phyloP scores from a whole-genome alignment of 2,329 filamentous ascomycete species.

The Curvularia sp. region DNA sequence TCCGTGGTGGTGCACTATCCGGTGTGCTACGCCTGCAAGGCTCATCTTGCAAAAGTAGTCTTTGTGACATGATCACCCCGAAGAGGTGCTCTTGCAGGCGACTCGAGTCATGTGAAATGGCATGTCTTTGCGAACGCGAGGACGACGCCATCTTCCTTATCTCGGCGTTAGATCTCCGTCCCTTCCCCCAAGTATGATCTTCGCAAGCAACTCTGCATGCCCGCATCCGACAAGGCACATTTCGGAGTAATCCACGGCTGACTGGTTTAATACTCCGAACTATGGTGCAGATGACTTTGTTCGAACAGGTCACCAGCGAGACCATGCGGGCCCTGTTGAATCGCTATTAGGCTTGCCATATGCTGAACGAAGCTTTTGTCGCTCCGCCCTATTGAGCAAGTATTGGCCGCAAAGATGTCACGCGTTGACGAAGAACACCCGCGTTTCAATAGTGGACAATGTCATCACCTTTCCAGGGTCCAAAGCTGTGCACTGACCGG shows the following conservation, averaged over 20 bases:
- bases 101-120: background rate
- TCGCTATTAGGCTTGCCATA: background rate
- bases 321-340: background rate
- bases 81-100: background rate
- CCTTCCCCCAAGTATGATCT: background rate
- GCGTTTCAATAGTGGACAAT: slow-evolving; percentile 2
- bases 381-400: background rate
- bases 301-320: background rate
- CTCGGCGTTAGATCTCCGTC: background rate
- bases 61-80: background rate
- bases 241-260: slow-evolving; percentile 4
- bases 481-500: slow-evolving; percentile 7
- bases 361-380: slow-evolving; percentile 3
- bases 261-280: slow-evolving; percentile 1
- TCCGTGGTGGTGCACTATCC: background rate
- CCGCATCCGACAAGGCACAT: background rate
- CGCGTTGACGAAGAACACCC: background rate
- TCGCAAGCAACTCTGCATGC: background rate
- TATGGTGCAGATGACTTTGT: slow-evolving; percentile 1
- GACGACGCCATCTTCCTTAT: slow-evolving; percentile 1
- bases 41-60: background rate
- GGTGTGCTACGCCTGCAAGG: background rate
- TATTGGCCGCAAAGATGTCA: slow-evolving; percentile 5
- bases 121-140: background rate
- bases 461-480: slow-evolving; percentile 6